Evolutionary conservation across 306 rosid species (phyloP).

Genomic region (Morella rubra): DNA sequence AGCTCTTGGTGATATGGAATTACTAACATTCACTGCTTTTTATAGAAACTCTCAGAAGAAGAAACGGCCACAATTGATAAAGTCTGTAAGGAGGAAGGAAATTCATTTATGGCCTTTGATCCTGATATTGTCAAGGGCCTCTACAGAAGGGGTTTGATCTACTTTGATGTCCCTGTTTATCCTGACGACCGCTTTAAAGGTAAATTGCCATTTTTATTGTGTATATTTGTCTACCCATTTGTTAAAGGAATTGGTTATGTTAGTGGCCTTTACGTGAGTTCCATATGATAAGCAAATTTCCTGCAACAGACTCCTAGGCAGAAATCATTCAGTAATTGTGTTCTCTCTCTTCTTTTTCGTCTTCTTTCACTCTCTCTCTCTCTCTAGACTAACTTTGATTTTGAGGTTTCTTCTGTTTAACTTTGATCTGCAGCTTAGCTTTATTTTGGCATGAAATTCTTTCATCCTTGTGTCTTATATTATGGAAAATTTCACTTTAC

Average conservation of each 20-base stretch:
- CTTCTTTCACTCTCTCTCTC: background rate
- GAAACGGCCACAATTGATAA: conserved; percentile 84
- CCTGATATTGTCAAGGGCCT: conserved; percentile 66
- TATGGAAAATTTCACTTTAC: too few relatives aligned
- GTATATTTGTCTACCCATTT: conserved; percentile 7
- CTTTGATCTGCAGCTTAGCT: background rate
- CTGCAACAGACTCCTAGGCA: background rate
- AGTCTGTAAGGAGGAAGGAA: conserved; percentile 81
- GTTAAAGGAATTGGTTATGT: background rate
- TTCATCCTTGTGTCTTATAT: background rate
- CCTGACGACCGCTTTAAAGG: conserved; percentile 88
- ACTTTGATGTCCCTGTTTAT: conserved; percentile 85
- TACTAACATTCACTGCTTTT: conserved; percentile 19
- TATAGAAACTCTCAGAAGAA: conserved; percentile 86
- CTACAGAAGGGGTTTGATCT: conserved; percentile 64
- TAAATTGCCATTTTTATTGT: conserved; percentile 25
- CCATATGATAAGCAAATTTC: conserved; percentile 9
- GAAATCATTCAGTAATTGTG: background rate
- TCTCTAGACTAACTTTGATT: background rate
- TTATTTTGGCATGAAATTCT: background rate
- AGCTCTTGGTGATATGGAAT: conserved; percentile 17
- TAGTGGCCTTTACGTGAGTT: conserved; percentile 7
- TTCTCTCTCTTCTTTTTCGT: background rate
- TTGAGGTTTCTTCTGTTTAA: background rate
- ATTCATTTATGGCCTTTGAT: conserved; percentile 69